Conservation (phyloP, 805 yeast genomes). For the Nadsonia fulvescens region DNA sequence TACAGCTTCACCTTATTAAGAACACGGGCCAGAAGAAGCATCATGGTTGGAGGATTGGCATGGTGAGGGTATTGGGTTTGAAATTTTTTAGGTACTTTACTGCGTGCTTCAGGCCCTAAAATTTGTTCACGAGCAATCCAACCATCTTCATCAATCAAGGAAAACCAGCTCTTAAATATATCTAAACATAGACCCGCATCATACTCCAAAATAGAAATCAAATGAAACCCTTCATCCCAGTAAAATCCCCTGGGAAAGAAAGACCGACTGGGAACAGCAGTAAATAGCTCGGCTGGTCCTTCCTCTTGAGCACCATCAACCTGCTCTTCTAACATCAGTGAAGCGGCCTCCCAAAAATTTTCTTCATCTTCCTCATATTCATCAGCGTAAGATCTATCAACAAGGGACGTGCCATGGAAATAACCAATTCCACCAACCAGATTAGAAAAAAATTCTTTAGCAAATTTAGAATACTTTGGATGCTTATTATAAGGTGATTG, state of each 20-base stretch:
- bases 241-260: constrained; percentile 93
- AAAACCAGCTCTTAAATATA: constrained; percentile 75
- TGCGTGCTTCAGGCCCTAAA: constrained; percentile 76
- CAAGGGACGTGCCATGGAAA: constrained; percentile 66
- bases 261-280: constrained; percentile 81
- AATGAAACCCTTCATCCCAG: constrained; percentile 97
- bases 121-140: constrained; percentile 97
- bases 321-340: constrained; percentile 5
- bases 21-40: constrained; percentile 37
- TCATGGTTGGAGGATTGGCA: constrained; percentile 90
- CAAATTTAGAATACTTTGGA: constrained; percentile 33
- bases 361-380: constrained; percentile 55
- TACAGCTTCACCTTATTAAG: constrained; percentile 28
- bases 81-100: constrained; percentile 71
- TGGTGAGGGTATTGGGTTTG: constrained; percentile 72
- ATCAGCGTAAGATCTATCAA: constrained; percentile 51
- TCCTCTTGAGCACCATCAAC: constrained; percentile 23
- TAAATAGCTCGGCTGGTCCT: constrained; percentile 62
- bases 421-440: constrained; percentile 82
- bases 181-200: constrained; percentile 72
- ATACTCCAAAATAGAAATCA: constrained; percentile 62
- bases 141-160: constrained; percentile 70
- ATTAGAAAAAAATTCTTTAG: constrained; percentile 64
- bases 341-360: constrained; percentile 21
- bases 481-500: constrained; percentile 33